Base-by-base conservation (phyloP, 345 rosid genomes). In the Gossypioides kirkii region DNA sequence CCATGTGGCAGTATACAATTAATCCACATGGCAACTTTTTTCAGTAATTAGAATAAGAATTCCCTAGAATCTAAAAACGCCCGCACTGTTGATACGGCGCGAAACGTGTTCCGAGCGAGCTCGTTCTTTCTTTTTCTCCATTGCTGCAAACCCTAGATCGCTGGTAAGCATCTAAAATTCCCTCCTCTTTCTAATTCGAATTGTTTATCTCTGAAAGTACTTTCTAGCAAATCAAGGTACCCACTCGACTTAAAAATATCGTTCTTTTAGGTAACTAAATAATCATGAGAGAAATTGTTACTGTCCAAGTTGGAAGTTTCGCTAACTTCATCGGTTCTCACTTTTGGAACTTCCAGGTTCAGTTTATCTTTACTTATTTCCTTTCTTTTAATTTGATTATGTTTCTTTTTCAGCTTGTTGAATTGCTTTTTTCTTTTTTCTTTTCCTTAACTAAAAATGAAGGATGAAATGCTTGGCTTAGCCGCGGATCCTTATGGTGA, bases 301-400 rank as follows among this genome's bases (percentile, higher is more conserved):
- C 90, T 25, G 70, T 92, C 60, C 99, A 95, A 84, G 88, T 88
- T 6, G 99, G 99, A 28, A 88, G 88, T 2, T 91, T 87, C 22
- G 94, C 99, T 2, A 91, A 92, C 82, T 95, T 89, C 78, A 62
- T 92, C n/a, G 99, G 99, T 67, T 95, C 99, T 63, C 98, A 95
- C 80, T 92, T 92, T 81, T 92, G 99, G 99, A 95, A 95, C 82
- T 89, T 95, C 77, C 99, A 95, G 97, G 97, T 92, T 65, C 60
- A 50, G n/a, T 25, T 26, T 28, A 49, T 50, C 17, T 50, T 16
- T 69, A n/a, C 72, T 28, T 28, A 69, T 28, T 69, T 49, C 17
- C 3, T 50, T 47, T 11, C 26, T 12, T 72, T 61, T 61, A 2
- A 76, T 38, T 49, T 46, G 16, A 25, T 5, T 23, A 9, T 52